A percentile compares a stretch with the other conserved stretches of the same genome.
phyloP scores from a whole-genome alignment of 805 yeast species.

The Lachancea thermotolerans region DNA sequence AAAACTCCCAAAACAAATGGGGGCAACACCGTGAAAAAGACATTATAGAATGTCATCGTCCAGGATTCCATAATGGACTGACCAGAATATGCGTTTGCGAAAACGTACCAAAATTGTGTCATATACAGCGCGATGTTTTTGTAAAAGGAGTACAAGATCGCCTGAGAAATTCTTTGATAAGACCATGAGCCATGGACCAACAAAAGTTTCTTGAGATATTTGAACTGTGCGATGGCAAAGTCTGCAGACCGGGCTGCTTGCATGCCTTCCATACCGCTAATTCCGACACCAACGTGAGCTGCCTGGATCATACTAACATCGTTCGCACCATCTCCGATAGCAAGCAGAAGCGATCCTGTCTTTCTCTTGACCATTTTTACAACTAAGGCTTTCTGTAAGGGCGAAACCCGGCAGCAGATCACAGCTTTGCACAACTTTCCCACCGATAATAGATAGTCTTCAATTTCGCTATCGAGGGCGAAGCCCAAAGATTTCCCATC shows the following conservation, averaged over 20 bases:
- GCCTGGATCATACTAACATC: constrained; percentile 99
- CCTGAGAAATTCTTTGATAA: constrained; percentile 87
- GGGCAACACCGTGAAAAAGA: constrained; percentile 88
- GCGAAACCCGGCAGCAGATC: constrained; percentile 96
- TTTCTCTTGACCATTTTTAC: constrained; percentile 89
- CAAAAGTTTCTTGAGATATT: constrained; percentile 70
- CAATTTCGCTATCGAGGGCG: constrained; percentile 78
- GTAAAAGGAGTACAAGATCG: constrained; percentile 90
- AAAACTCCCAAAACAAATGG: constrained; percentile 95
- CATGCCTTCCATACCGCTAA: constrained; percentile 98
- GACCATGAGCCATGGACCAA: constrained; percentile 98
- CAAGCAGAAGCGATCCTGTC: constrained; percentile 65
- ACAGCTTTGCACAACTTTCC: constrained; percentile 92
- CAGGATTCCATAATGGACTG: constrained; percentile 95
- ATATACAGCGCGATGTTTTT: constrained; percentile 91
- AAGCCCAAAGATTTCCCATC: constrained; percentile 88
- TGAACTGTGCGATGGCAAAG: constrained; percentile 93
- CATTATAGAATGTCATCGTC: constrained; percentile 95
- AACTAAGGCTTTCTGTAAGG: constrained; percentile 92
- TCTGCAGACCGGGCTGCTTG: constrained; percentile 99
- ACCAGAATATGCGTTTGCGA: constrained; percentile 87
- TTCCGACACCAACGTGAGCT: constrained; percentile 98
- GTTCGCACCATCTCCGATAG: constrained; percentile 98
- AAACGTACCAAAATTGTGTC: constrained; percentile 98
- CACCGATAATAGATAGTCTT: constrained; percentile 67